Conservation (phyloP, 139 green algal genomes). For the Yamagishiella unicocca region DNA sequence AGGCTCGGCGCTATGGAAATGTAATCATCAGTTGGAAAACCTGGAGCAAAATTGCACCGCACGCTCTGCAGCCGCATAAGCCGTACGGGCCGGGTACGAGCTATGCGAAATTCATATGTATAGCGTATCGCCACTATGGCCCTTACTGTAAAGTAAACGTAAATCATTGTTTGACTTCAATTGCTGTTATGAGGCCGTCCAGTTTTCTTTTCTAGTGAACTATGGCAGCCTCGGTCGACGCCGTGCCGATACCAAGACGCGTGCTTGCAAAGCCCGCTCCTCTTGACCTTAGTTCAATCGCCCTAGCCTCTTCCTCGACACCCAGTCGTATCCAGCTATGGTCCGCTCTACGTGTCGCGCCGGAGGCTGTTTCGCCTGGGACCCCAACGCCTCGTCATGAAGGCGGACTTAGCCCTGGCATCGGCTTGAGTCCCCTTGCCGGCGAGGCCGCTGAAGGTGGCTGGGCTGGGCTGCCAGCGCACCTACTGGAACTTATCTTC, state of each 20-base stretch:
- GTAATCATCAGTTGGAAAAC: too few species aligned
- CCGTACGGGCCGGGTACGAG: too few species aligned
- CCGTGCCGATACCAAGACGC: not conserved
- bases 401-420: not conserved
- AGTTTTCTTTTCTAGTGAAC: too few species aligned
- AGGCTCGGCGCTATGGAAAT: too few species aligned
- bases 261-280: not conserved
- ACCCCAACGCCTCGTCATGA: not conserved
- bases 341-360: not conserved
- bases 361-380: not conserved
- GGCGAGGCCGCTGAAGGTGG: not conserved
- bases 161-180: too few species aligned
- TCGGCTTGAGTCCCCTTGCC: not conserved
- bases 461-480: not conserved
- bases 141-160: too few species aligned
- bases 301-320: not conserved
- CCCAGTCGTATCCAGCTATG: slow-evolving; percentile 10
- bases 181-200: too few species aligned
- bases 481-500: slow-evolving; percentile 14
- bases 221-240: not conserved
- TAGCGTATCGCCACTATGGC: too few species aligned
- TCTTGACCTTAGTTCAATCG: not conserved
- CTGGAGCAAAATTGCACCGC: too few species aligned
- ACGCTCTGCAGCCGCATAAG: too few species aligned
- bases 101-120: too few species aligned